A percentile compares a stretch with the other conserved stretches of the same genome.
Conservation (phyloP, 352 stramenopile species). For the Aphanomyces stellatus region DNA sequence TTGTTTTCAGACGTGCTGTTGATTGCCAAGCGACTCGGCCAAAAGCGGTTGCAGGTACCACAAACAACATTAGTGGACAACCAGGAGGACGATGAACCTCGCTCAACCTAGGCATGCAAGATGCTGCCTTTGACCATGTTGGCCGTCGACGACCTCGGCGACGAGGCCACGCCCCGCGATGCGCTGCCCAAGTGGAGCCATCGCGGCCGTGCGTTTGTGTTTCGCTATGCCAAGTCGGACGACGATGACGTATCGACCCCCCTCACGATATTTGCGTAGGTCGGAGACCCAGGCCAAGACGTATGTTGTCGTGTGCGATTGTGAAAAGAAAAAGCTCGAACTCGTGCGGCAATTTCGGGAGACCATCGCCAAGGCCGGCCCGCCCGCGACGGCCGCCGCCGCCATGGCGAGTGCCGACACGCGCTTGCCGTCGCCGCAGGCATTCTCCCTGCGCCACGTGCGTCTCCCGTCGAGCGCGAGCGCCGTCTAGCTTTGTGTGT, state of each 20-base stretch:
- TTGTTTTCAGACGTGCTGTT: conserved; percentile 57
- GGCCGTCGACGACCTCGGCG: background rate
- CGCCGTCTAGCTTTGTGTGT: conserved; percentile 10
- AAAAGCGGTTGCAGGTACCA: conserved; percentile 36
- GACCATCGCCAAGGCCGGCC: background rate
- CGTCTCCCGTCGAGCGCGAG: background rate
- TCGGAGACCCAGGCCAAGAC: background rate
- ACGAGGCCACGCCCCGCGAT: background rate
- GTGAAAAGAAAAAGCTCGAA: background rate
- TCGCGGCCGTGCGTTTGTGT: background rate
- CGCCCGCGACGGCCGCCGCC: background rate
- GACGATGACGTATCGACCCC: background rate
- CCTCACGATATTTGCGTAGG: background rate
- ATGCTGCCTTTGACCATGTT: background rate
- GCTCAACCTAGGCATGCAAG: background rate
- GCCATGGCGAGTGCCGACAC: no score
- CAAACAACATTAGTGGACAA: background rate
- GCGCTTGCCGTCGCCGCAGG: background rate
- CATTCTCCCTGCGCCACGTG: background rate
- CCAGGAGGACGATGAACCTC: background rate
- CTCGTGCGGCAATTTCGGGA: background rate
- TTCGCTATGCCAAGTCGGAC: background rate
- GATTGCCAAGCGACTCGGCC: conserved; percentile 38
- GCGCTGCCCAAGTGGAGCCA: background rate
- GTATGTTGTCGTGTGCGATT: conserved; percentile 11